phyloP scores from a whole-genome alignment of 1,284 basidiomycete species.

The Fomitiporia mediterranea region DNA sequence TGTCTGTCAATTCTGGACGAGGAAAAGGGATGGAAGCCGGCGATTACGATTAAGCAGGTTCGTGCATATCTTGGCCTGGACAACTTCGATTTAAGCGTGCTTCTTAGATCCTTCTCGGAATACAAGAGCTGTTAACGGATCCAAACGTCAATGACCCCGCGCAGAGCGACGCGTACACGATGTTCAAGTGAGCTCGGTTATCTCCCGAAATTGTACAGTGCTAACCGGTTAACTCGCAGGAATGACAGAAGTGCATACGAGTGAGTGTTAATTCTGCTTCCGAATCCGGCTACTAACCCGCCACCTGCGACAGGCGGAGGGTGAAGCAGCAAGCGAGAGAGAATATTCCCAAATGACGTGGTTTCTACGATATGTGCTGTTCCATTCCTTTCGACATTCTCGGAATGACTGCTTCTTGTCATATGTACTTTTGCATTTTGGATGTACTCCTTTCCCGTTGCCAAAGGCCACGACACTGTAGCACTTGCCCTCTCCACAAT shows the following conservation, averaged over 20 bases:
- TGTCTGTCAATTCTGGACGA: conserved; percentile 98
- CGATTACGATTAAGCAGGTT: conserved; percentile 98
- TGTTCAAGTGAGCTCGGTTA: conserved; percentile 74
- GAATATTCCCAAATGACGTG: conserved; percentile 69
- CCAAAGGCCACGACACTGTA: too few species aligned
- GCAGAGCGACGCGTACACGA: conserved; percentile 94
- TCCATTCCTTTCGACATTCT: conserved; percentile 3
- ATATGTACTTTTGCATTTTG: background rate
- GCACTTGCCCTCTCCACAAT: too few species aligned
- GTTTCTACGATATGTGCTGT: background rate
- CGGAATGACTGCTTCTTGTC: background rate
- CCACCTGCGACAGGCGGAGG: conserved; percentile 49
- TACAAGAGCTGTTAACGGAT: conserved; percentile 91
- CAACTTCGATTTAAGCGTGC: conserved; percentile 1
- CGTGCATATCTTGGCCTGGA: conserved; percentile 23
- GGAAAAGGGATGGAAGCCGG: conserved; percentile 98
- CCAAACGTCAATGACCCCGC: conserved; percentile 95
- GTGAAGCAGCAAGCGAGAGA: conserved; percentile 82
- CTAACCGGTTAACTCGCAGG: conserved; percentile 38
- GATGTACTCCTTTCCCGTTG: background rate
- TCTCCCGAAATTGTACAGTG: background rate
- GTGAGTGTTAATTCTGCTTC: conserved; percentile 41
- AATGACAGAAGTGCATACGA: conserved; percentile 89
- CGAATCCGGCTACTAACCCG: conserved; percentile 9
- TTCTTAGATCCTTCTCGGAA: conserved; percentile 85